phyloP scores from a whole-genome alignment of 2,329 filamentous ascomycete genomes.

The Falciphora oryzae region DNA sequence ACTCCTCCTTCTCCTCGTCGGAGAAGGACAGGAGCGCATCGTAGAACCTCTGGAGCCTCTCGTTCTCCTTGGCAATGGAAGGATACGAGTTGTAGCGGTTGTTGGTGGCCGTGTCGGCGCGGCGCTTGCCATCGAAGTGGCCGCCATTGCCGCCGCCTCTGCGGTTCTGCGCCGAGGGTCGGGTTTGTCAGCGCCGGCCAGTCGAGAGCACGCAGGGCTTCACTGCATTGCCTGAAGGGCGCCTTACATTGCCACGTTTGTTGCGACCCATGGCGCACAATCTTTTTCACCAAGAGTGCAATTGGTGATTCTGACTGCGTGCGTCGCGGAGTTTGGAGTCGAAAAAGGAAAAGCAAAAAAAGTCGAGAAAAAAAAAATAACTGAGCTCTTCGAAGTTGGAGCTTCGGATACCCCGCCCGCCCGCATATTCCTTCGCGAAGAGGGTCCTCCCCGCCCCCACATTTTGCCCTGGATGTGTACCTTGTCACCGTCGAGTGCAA shows the following conservation, averaged over 20 bases:
- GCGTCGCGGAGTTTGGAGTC: background rate
- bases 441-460: background rate
- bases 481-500: too few species aligned
- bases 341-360: background rate
- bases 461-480: background rate
- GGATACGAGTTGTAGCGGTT: constrained; percentile 44
- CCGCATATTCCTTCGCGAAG: background rate
- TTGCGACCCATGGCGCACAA: constrained; percentile 2
- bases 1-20: constrained; percentile 66
- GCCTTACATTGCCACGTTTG: background rate
- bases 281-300: background rate
- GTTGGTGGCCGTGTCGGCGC: constrained; percentile 29
- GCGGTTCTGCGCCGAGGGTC: constrained; percentile 17
- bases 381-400: background rate
- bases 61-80: constrained; percentile 71
- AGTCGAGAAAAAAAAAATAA: background rate
- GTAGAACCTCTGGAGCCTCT: constrained; percentile 83
- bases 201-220: background rate
- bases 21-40: constrained; percentile 68
- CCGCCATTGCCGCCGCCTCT: constrained; percentile 29
- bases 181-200: background rate
- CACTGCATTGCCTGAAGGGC: background rate
- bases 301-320: background rate
- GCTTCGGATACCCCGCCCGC: background rate
- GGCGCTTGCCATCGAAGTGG: constrained; percentile 24